Percentiles rank a stretch among this genome's conserved stretches.
phyloP scores from a whole-genome alignment of 805 yeast genomes.

The Starmerella powellii region DNA sequence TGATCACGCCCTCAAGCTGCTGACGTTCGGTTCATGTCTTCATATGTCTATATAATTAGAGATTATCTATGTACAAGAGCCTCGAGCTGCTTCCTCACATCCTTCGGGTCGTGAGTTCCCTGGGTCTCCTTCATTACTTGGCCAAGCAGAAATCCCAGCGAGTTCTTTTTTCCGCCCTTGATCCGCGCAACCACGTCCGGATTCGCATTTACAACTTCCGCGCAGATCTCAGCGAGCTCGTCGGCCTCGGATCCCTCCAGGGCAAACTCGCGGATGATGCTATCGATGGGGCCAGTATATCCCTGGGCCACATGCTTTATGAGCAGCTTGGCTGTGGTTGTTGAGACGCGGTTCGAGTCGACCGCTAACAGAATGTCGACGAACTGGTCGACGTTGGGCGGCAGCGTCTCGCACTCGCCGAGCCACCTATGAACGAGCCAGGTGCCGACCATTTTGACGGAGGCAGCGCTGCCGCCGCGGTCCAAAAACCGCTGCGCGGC shows the following conservation, averaged over 20 bases:
- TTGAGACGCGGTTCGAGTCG: slow-evolving; percentile 39
- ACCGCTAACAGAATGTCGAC: slow-evolving; percentile 46
- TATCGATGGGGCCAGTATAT: slow-evolving; percentile 26
- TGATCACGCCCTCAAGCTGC: too few species aligned
- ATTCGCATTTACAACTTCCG: slow-evolving; percentile 35
- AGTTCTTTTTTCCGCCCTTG: slow-evolving; percentile 45
- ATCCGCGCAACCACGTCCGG: slow-evolving; percentile 48
- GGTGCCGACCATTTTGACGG: slow-evolving; percentile 42
- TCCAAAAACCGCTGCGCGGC: slow-evolving; percentile 30
- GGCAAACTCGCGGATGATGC: slow-evolving; percentile 41
- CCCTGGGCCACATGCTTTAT: slow-evolving; percentile 40
- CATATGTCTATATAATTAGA: too few species aligned
- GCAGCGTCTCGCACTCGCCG: slow-evolving; percentile 50
- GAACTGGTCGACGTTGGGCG: slow-evolving; percentile 35
- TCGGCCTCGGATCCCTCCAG: slow-evolving; percentile 31
- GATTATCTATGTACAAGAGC: neutral
- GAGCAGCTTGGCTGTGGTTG: slow-evolving; percentile 54
- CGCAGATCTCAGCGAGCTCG: slow-evolving; percentile 37
- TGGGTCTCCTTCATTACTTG: slow-evolving; percentile 69
- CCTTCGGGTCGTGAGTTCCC: slow-evolving; percentile 37
- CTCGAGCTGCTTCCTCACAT: slow-evolving; percentile 25
- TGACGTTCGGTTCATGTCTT: too few species aligned
- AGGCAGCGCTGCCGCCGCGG: slow-evolving; percentile 17
- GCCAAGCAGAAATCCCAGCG: slow-evolving; percentile 71
- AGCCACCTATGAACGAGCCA: slow-evolving; percentile 76